phyloP scores from a whole-genome alignment of 2,329 filamentous ascomycete genomes.

The Zalaria obscura region DNA sequence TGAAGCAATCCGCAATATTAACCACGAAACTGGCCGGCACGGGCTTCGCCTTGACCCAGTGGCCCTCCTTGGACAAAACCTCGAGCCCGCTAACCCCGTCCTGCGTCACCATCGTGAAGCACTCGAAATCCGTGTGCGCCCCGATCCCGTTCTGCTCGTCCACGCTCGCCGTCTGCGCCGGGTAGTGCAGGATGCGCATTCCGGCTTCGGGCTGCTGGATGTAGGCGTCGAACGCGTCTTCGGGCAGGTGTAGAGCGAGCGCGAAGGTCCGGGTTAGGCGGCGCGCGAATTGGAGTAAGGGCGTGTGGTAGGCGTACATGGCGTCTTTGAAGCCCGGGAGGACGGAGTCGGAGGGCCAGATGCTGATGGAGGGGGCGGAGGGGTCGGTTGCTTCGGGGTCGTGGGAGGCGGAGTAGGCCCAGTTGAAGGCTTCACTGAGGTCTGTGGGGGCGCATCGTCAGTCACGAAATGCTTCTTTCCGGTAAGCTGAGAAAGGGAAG shows the following conservation, averaged over 20 bases:
- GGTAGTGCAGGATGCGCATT: slow-evolving; percentile 17
- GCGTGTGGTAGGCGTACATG: slow-evolving; percentile 21
- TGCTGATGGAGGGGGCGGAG: not conserved
- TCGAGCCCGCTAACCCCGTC: slow-evolving; percentile 19
- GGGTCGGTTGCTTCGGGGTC: not conserved
- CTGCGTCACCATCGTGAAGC: slow-evolving; percentile 26
- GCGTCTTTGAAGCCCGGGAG: slow-evolving; percentile 14
- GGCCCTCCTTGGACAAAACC: slow-evolving; percentile 26
- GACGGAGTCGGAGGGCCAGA: not conserved
- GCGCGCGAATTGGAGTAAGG: slow-evolving; percentile 16
- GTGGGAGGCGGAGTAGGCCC: slow-evolving; percentile 1
- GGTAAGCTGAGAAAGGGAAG: not conserved
- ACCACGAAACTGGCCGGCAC: slow-evolving; percentile 23
- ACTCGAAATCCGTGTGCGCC: slow-evolving; percentile 29
- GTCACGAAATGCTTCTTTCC: not conserved
- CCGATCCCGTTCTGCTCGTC: slow-evolving; percentile 8
- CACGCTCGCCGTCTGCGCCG: not conserved
- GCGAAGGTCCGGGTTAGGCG: slow-evolving; percentile 20
- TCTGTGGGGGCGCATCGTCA: slow-evolving; percentile 2
- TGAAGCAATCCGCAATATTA: slow-evolving; percentile 19
- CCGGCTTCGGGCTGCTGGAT: slow-evolving; percentile 28
- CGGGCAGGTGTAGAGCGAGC: slow-evolving; percentile 17
- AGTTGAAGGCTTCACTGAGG: slow-evolving; percentile 15
- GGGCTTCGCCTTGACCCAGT: slow-evolving; percentile 25
- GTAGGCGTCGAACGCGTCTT: slow-evolving; percentile 17